Evolutionary conservation across 139 green algal species (phyloP).

Genomic region (Picochlorum costavermella): DNA sequence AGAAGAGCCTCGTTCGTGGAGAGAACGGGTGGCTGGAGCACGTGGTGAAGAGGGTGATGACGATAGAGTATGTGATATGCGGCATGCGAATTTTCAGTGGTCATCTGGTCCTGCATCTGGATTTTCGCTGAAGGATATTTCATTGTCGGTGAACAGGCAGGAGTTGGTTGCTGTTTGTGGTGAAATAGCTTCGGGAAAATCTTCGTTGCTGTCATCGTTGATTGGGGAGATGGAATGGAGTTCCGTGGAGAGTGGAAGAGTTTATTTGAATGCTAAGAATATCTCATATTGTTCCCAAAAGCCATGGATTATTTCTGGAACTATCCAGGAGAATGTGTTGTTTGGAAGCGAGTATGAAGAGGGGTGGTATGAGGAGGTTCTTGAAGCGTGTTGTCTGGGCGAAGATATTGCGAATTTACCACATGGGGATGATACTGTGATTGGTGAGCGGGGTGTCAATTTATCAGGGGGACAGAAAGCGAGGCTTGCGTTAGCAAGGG

Average conservation of each 20-base stretch:
- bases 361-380: conserved; percentile 41
- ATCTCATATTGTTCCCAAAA: conserved; percentile 68
- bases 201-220: conserved; percentile 60
- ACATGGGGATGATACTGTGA: conserved; percentile 69
- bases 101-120: not conserved
- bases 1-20: conserved; percentile 50
- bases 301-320: conserved; percentile 69
- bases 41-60: not conserved
- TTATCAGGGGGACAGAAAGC: conserved; percentile 68
- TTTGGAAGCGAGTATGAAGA: conserved; percentile 54
- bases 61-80: conserved; percentile 27
- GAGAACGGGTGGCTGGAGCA: conserved; percentile 1
- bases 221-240: conserved; percentile 67
- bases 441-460: conserved; percentile 86
- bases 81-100: not conserved
- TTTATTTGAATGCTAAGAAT: conserved; percentile 36
- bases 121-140: conserved; percentile 31
- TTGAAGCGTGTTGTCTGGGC: conserved; percentile 53
- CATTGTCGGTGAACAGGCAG: conserved; percentile 33
- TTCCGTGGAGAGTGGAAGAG: conserved; percentile 3
- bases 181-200: conserved; percentile 64
- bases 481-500: conserved; percentile 67
- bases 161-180: conserved; percentile 66
- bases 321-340: conserved; percentile 66
- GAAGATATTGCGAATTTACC: conserved; percentile 64